Evolutionary conservation across 805 yeast genomes (phyloP), one percentile per base, ranked within the genome.

Genomic region (Saccharomycopsis olivae): DNA sequence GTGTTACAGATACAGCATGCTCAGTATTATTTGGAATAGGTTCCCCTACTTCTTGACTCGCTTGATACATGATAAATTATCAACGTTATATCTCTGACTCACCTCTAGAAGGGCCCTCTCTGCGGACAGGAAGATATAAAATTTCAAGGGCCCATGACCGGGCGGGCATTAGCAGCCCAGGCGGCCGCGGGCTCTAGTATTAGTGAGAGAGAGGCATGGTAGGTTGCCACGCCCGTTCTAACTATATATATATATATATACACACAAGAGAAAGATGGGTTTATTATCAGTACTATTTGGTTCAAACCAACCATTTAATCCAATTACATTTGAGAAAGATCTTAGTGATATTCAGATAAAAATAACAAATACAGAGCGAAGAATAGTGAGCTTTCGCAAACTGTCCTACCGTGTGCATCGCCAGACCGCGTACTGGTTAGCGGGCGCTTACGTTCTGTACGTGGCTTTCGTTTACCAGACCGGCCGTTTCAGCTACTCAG

Each of bases 1-100:
- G 67, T 2, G 95, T 83, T 35, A 89, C 96, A 10, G 95, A 84
- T 1, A 89, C 95, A 0, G 96, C 96, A 58, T 92, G 97, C 2
- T 80, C 77, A 0, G 94, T 80, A 56, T 85, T 78, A 44, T 83
- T 79, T 2, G 98, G 96, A 43, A 92, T 88, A 1, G 95, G 75
- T 14, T 72, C 80, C 3, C 96, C 96, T 14, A 86, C 71, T 30
- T 61, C 63, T 53, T 73, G 48, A 29, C 46, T 42, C 10, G 44
- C 39, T 15, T 19, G 15, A 30, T 45, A 45, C 48, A 45, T 44
- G 53, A n/a, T n/a, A n/a, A n/a, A n/a, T n/a, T 62, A 15, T 19
- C 33, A 21, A n/a, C n/a, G n/a, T n/a, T n/a, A n/a, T n/a, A n/a
- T n/a, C n/a, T n/a, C n/a, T n/a, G n/a, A n/a, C n/a, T n/a, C n/a